Conservation (phyloP, 495 filamentous ascomycete species). For the Penicillium tannophilum region DNA sequence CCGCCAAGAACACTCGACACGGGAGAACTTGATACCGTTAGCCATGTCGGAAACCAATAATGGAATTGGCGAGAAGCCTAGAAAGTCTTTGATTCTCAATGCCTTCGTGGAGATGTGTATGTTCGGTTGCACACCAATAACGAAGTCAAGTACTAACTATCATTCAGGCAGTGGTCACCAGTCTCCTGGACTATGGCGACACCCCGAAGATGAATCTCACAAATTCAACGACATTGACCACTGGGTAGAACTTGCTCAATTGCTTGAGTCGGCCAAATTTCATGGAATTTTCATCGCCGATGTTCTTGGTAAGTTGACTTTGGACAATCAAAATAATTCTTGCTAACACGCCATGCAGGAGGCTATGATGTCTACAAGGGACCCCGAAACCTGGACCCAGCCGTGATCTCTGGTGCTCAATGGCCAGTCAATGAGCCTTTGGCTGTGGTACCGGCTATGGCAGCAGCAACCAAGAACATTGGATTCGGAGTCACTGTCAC, state of each 20-base stretch:
- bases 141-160: not conserved
- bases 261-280: conserved; percentile 54
- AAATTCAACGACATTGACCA: conserved; percentile 56
- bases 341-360: conserved; percentile 21
- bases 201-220: conserved; percentile 55
- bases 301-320: conserved; percentile 40
- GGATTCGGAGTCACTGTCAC: conserved; percentile 71
- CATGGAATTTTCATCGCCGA: conserved; percentile 61
- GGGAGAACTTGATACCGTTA: not conserved
- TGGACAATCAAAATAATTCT: not conserved
- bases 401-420: conserved; percentile 62
- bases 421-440: conserved; percentile 64
- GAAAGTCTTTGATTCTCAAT: conserved; percentile 59
- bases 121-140: conserved; percentile 11
- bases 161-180: conserved; percentile 53
- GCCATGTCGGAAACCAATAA: conserved; percentile 5
- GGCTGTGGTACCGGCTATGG: conserved; percentile 48
- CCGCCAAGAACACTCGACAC: no score
- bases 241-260: conserved; percentile 52
- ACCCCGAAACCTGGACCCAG: conserved; percentile 57
- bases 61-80: conserved; percentile 17
- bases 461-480: conserved; percentile 60
- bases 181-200: conserved; percentile 55
- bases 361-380: conserved; percentile 70
- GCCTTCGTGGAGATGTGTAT: conserved; percentile 60